These are phyloP conservation scores for Entonaema liquescens DNA, from an alignment of 495 filamentous ascomycete species.

Conservation along the genomic window DNA sequence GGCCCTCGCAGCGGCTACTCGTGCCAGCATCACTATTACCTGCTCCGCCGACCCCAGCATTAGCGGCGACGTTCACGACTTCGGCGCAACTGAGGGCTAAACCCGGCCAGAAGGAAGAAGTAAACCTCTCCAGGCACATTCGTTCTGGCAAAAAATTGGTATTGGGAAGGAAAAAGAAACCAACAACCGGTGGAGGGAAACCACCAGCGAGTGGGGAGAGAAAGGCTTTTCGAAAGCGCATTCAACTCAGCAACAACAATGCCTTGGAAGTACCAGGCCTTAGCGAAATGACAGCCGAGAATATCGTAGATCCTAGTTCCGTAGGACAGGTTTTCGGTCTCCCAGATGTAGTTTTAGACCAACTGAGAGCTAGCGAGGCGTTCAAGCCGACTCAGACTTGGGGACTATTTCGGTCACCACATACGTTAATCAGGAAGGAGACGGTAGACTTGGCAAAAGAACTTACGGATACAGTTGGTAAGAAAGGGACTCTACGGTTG, in stretches of 20 bases:
- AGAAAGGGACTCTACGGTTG: slow-evolving; percentile 67
- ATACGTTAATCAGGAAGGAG: slow-evolving; percentile 76
- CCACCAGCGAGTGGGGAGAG: slow-evolving; percentile 78
- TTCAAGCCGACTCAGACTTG: slow-evolving; percentile 94
- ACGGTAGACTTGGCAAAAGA: slow-evolving; percentile 72
- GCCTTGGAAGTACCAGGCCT: slow-evolving; percentile 77
- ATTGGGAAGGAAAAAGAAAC: slow-evolving; percentile 63
- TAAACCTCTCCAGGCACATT: slow-evolving; percentile 32
- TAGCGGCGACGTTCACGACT: slow-evolving; percentile 49
- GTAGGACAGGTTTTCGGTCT: slow-evolving; percentile 74
- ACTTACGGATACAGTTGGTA: slow-evolving; percentile 62
- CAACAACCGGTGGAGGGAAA: slow-evolving; percentile 50
- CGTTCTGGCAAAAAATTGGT: slow-evolving; percentile 49
- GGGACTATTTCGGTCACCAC: slow-evolving; percentile 83
- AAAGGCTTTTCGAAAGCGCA: slow-evolving; percentile 84
- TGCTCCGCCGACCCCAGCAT: slow-evolving; percentile 54
- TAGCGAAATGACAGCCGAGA: slow-evolving; percentile 64
- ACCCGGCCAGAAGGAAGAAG: slow-evolving; percentile 31
- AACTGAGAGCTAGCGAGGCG: slow-evolving; percentile 80
- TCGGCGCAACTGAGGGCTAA: slow-evolving; percentile 51
- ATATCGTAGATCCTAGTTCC: slow-evolving; percentile 61
- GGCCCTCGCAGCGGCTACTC: slow-evolving; percentile 53
- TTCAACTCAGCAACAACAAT: slow-evolving; percentile 93
- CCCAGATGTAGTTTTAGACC: slow-evolving; percentile 74
- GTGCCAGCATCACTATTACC: slow-evolving; percentile 43